Base-by-base conservation (phyloP, 768 basidiomycete species). In the Gloeopeniophorella convolvens region DNA sequence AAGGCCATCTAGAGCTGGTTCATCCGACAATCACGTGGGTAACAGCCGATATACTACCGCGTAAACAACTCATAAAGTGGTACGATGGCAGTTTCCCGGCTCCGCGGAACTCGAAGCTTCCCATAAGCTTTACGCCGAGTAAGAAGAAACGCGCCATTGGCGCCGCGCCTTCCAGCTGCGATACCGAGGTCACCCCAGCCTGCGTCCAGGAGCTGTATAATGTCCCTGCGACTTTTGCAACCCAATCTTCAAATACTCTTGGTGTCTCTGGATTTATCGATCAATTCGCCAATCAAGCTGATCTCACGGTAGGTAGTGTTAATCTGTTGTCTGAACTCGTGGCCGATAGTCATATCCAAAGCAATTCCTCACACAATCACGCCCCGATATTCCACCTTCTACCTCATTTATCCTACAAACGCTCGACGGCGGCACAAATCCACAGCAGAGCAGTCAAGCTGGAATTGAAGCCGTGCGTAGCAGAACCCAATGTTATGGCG, bases 121-220 rank as follows among this genome's bases (percentile, higher is more conserved):
- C n/a, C n/a, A n/a, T n/a, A n/a, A n/a, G n/a, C n/a, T n/a, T n/a
- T n/a, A n/a, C n/a, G n/a, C n/a, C n/a, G n/a, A n/a, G n/a, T n/a
- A n/a, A n/a, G n/a, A n/a, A 12, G 8, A 31, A 33, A 23, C 15
- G 35, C 15, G 18, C n/a, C 7, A 18, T 33, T 23, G 21, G 21
- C 11, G 23, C 44, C 4, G 36, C 34, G 15, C 44, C 50, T 12
- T 30, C 37, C 7, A 15, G n/a, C 11, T 55, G 54, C 39, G 20
- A 30, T n/a, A 28, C 40, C 15, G 33, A 45, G 33, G 55, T 60
- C 40, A 59, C 57, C 5, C 61, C 61, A 4, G 49, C 48, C 8
- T 62, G 60, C 41, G 24, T 63, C 27, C 60, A 60, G 33, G 48
- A 40, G 11, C 45, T 62, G 1, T 62, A 62, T 48, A 51, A 50